A percentile compares a stretch with the other conserved stretches of the same genome.
Conservation (phyloP, 768 basidiomycete species). For the Hebeloma cylindrosporum region DNA sequence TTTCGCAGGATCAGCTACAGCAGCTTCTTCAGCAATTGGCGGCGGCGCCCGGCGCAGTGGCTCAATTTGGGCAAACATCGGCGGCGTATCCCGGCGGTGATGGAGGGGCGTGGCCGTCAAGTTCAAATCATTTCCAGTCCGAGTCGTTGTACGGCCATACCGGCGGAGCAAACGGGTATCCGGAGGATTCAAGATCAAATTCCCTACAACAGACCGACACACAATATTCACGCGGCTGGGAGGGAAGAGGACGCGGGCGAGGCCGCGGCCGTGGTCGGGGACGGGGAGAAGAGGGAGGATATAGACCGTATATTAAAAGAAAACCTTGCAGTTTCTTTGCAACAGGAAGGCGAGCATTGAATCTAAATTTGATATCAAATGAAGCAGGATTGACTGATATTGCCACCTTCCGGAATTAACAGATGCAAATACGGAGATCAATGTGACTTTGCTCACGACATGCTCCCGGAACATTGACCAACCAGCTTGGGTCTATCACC, state of each 20-base stretch:
- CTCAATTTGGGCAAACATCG: slow-evolving; percentile 14
- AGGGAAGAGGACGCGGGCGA: slow-evolving; percentile 50
- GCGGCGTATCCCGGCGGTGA: slow-evolving; percentile 28
- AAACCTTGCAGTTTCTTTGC: slow-evolving; percentile 89
- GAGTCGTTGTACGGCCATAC: slow-evolving; percentile 59
- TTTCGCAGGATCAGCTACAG: slow-evolving; percentile 61
- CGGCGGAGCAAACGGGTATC: slow-evolving; percentile 48
- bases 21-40: slow-evolving; percentile 51
- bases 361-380: slow-evolving; percentile 38
- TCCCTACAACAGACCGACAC: slow-evolving; percentile 21
- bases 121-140: slow-evolving; percentile 38
- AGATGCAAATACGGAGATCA: slow-evolving; percentile 90
- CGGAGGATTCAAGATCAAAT: slow-evolving; percentile 21
- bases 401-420: slow-evolving; percentile 47
- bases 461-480: slow-evolving; percentile 17
- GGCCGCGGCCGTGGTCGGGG: slow-evolving; percentile 54
- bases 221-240: slow-evolving; percentile 41
- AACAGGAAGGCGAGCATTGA: slow-evolving; percentile 88
- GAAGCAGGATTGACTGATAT: slow-evolving; percentile 40
- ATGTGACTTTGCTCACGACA: slow-evolving; percentile 81
- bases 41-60: not conserved
- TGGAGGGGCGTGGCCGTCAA: slow-evolving; percentile 38
- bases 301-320: slow-evolving; percentile 76
- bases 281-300: slow-evolving; percentile 54
- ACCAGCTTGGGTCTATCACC: too few species aligned